Evolutionary conservation across 75 land plant species (phyloP), one percentile per base, ranked within the genome.

Genomic region (Picea glauca): DNA sequence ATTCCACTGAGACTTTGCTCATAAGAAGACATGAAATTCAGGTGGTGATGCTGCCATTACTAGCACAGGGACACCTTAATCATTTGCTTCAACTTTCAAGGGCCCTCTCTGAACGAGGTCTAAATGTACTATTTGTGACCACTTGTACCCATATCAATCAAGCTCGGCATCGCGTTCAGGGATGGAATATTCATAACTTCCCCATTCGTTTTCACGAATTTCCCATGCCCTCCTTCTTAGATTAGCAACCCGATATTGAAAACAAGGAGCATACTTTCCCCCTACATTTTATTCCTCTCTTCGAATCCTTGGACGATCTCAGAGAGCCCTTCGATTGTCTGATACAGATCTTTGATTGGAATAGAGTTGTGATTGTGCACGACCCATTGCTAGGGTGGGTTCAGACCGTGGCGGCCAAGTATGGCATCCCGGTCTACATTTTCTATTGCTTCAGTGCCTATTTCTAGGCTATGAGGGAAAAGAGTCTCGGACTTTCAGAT

Each of bases 61-160:
- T 0, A 17, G 82, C 84, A n/a, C 89, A 88, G 61, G 83, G 89
- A 76, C 86, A 88, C 68, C 82, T 88, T 35, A 84, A 81, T 80
- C 85, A 80, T 56, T 81, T 86, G 76, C 78, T 83, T 46, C 78
- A 81, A 31, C 58, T 86, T 64, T 72, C 85, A 43, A 26, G 75
- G 33, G 82, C 74, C 66, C 31, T 87, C 76, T 54, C 83, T 5
- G 31, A 78, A 70, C 32, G 75, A 77, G 72, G 76, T 64, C 26
- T 87, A 62, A 68, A 59, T 13, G 85, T 83, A 56, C 78, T 75
- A 72, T 83, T 60, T 58, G 75, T 50, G 2, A 74, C 74, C 75
- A 58, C 85, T 65, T 68, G 80, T 77, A 56, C 79, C 73, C 88
- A 87, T 67, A 83, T 76, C 79, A 83, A 81, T 54, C 38, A 35